Conservation (phyloP, 2,329 filamentous ascomycete genomes). For the Stachybotrys chartarum region DNA sequence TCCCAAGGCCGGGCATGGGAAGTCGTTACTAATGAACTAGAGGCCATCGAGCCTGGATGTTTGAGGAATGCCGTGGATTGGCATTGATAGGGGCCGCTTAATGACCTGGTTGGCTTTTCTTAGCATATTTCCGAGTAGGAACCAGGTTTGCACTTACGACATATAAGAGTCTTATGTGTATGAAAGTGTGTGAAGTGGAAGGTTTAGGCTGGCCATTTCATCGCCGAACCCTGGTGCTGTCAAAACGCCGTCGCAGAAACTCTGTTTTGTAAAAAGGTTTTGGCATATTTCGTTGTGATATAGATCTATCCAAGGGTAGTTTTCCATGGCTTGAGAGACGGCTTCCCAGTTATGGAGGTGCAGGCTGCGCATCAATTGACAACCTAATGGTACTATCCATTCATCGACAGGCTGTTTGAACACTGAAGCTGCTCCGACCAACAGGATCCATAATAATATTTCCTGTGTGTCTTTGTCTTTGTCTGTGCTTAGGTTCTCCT, state of each 20-base stretch:
- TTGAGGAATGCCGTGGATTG: conserved; percentile 7
- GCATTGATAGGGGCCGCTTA: no score
- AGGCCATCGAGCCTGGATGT: conserved; percentile 18
- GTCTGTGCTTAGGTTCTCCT: not conserved
- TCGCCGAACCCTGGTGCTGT: no score
- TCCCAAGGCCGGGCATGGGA: conserved; percentile 19
- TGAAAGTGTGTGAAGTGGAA: no score
- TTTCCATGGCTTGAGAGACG: not conserved
- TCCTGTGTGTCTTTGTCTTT: no score
- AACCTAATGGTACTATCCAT: not conserved
- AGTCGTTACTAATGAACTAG: conserved; percentile 16
- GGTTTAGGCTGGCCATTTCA: no score
- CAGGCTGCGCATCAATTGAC: conserved; percentile 1
- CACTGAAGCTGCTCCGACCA: not conserved
- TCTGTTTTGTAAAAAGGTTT: not conserved
- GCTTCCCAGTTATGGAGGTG: conserved; percentile 3
- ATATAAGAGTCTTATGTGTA: no score
- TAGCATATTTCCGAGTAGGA: no score
- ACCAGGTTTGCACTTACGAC: no score
- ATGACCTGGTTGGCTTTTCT: no score
- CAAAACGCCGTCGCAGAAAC: no score
- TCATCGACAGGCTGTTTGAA: not conserved
- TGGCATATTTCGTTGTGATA: not conserved
- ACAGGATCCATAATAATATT: not conserved
- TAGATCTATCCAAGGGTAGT: conserved; percentile 4